Evolutionary conservation across 176 grass and related monocot species (phyloP).

Genomic region (Avena eriantha): DNA sequence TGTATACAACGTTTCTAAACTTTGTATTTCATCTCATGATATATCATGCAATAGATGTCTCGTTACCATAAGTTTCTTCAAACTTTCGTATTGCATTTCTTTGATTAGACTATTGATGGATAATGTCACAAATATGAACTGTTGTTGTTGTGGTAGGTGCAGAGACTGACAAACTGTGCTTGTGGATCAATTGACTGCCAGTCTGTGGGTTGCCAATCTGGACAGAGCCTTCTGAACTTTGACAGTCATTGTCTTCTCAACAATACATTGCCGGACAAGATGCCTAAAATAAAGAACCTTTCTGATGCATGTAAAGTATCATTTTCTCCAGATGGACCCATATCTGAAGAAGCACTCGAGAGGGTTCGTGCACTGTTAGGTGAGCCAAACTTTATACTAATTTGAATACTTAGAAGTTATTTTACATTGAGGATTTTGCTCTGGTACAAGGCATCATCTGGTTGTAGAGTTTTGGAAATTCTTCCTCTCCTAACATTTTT

Average conservation of each 20-base stretch:
- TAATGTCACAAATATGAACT: conserved; percentile 17
- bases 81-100: background rate
- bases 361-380: conserved; percentile 85
- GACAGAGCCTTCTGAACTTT: conserved; percentile 29
- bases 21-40: background rate
- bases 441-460: background rate
- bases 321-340: conserved; percentile 79
- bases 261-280: conserved; percentile 52
- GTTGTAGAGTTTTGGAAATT: background rate
- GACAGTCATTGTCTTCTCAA: conserved; percentile 11
- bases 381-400: conserved; percentile 47
- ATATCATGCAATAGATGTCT: background rate
- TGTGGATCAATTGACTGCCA: conserved; percentile 16
- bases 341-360: conserved; percentile 89
- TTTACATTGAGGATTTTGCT: background rate
- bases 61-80: conserved; percentile 7
- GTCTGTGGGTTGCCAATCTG: conserved; percentile 6
- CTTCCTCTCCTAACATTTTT: conserved; percentile 9
- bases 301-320: conserved; percentile 81
- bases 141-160: conserved; percentile 28
- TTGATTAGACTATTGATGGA: background rate
- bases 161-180: background rate
- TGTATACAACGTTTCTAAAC: background rate
- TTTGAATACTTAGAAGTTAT: background rate
- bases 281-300: conserved; percentile 90